Percentiles rank a stretch among this genome's conserved stretches.
Conservation (phyloP, 2,329 filamentous ascomycete species). For the Graphilbum ipis-grandicollis region DNA sequence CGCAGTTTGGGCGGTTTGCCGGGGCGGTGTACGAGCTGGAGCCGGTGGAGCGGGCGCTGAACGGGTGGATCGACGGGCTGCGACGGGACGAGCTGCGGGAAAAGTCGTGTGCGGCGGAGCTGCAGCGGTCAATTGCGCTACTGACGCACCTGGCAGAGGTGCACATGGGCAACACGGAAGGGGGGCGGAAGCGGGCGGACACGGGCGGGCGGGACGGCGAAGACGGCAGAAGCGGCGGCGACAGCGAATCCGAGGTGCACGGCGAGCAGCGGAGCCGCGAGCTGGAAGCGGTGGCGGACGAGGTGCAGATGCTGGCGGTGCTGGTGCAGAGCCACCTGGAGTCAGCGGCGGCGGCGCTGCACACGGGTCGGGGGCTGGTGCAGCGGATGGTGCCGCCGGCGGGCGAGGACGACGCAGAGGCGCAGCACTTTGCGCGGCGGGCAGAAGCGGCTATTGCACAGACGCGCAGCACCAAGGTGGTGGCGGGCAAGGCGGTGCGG, state of each 20-base stretch:
- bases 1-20: constrained; percentile 64
- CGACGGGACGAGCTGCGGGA: constrained; percentile 76
- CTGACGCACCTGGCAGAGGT: constrained; percentile 76
- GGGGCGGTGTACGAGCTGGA: constrained; percentile 75
- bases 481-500: constrained; percentile 60
- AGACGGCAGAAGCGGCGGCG: constrained; percentile 1
- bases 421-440: constrained; percentile 50
- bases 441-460: constrained; percentile 56
- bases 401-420: constrained; percentile 48
- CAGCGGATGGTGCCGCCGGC: constrained; percentile 41
- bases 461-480: constrained; percentile 68
- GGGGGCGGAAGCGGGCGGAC: too few species aligned
- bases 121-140: constrained; percentile 70
- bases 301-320: constrained; percentile 58
- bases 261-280: constrained; percentile 18
- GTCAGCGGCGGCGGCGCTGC: constrained; percentile 51
- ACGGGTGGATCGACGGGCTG: constrained; percentile 72
- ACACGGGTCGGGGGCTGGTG: constrained; percentile 46
- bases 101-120: constrained; percentile 61
- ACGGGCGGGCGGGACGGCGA: too few species aligned
- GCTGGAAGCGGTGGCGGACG: constrained; percentile 58
- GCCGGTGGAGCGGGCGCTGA: constrained; percentile 76
- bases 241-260: constrained; percentile 3
- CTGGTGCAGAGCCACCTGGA: constrained; percentile 72
- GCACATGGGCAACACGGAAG: constrained; percentile 52